Evolutionary conservation across 805 yeast genomes (phyloP).

Genomic region (Candida ulmi): DNA sequence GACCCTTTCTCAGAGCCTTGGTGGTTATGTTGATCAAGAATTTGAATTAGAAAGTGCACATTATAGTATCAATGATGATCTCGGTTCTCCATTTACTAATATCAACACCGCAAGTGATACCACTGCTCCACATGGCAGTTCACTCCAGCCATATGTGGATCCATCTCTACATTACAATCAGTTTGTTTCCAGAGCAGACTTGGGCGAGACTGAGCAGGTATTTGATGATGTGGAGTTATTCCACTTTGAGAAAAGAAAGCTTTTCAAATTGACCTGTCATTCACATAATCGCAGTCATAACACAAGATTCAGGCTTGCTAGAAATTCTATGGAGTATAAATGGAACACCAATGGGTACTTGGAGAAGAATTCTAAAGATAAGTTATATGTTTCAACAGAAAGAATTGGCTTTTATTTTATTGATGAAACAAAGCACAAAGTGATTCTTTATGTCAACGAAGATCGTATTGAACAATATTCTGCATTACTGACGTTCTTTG

Average conservation of each 20-base stretch:
- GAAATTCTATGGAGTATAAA: slow-evolving; percentile 5
- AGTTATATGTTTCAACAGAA: slow-evolving; percentile 6
- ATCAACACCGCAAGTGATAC: not conserved
- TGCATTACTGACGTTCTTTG: slow-evolving; percentile 10
- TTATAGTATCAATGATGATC: not conserved
- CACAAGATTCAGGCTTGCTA: slow-evolving; percentile 4
- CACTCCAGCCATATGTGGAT: slow-evolving; percentile 13
- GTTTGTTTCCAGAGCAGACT: not conserved
- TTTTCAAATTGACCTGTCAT: slow-evolving; percentile 3
- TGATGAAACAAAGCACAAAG: slow-evolving; percentile 1
- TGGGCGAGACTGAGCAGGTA: slow-evolving; percentile 1
- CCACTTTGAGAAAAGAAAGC: slow-evolving; percentile 3
- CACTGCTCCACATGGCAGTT: not conserved
- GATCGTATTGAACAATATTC: slow-evolving; percentile 9
- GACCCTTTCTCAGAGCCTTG: too few species aligned
- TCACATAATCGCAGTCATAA: not conserved
- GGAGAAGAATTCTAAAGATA: slow-evolving; percentile 8
- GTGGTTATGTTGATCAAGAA: not conserved
- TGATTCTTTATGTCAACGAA: slow-evolving; percentile 8
- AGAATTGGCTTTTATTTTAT: slow-evolving; percentile 11
- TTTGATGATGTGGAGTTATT: not conserved
- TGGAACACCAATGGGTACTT: slow-evolving; percentile 19
- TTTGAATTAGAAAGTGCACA: not conserved
- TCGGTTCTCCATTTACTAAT: not conserved
- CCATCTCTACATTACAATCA: slow-evolving; percentile 8